Evolutionary conservation across 768 basidiomycete species (phyloP).

Genomic region (Russula abietina): DNA sequence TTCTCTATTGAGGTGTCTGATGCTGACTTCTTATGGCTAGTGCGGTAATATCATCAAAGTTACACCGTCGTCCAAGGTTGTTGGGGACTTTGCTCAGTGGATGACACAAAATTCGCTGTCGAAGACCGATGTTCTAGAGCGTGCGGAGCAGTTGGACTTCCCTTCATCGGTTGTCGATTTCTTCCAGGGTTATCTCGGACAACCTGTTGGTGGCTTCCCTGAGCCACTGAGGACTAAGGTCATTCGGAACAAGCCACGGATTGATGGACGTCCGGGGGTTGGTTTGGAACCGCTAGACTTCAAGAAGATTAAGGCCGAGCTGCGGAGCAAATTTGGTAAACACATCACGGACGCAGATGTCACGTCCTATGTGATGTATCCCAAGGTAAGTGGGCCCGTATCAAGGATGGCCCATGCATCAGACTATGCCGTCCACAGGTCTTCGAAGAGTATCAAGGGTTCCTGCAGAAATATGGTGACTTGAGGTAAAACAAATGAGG

Average conservation of each 20-base stretch:
- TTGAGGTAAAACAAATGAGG: conserved; percentile 54
- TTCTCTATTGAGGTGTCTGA: conserved; percentile 13
- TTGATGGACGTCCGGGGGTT: conserved; percentile 89
- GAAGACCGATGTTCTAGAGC: conserved; percentile 78
- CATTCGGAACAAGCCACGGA: conserved; percentile 89
- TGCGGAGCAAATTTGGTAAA: conserved; percentile 91
- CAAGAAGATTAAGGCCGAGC: conserved; percentile 90
- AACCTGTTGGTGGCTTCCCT: conserved; percentile 97
- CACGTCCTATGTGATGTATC: conserved; percentile 96
- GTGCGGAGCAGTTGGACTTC: conserved; percentile 91
- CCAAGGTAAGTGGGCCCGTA: conserved; percentile 54
- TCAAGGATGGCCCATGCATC: neutral
- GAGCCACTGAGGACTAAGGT: conserved; percentile 88
- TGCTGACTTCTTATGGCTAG: conserved; percentile 33
- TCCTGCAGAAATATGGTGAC: conserved; percentile 93
- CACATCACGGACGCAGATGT: conserved; percentile 93
- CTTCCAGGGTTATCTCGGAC: conserved; percentile 98
- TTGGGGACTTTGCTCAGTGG: conserved; percentile 99
- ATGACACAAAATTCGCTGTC: conserved; percentile 93
- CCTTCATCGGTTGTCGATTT: conserved; percentile 96
- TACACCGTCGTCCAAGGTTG: conserved; percentile 97
- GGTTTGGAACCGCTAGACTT: conserved; percentile 87
- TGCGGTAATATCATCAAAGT: conserved; percentile 99
- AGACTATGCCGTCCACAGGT: conserved; percentile 45
- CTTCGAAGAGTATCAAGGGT: conserved; percentile 94